phyloP scores from a whole-genome alignment of 2,329 filamentous ascomycete species.

The Nigrospora oryzae region DNA sequence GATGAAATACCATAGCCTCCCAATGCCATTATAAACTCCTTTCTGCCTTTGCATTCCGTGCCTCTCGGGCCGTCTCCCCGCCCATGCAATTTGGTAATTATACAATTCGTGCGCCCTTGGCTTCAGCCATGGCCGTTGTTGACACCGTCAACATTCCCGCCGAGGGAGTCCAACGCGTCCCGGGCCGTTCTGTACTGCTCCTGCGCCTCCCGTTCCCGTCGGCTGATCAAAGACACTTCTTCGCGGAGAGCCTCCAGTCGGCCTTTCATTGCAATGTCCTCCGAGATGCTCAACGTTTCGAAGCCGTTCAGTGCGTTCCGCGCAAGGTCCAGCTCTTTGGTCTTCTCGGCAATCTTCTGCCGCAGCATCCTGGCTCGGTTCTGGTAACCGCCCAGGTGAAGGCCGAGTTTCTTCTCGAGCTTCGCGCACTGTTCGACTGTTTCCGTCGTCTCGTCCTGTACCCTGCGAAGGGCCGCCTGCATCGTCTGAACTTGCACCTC shows the following conservation, averaged over 20 bases:
- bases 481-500: conserved; percentile 58
- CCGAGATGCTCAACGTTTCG: conserved; percentile 66
- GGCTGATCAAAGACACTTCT: conserved; percentile 75
- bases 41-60: too few relatives aligned
- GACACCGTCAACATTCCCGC: conserved; percentile 14
- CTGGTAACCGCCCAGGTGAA: conserved; percentile 86
- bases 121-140: conserved; percentile 28
- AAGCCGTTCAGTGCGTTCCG: conserved; percentile 65
- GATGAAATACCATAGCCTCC: too few relatives aligned
- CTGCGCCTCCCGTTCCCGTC: conserved; percentile 82
- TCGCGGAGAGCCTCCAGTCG: conserved; percentile 68
- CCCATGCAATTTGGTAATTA: too few relatives aligned
- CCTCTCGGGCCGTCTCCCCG: too few relatives aligned
- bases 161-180: conserved; percentile 66
- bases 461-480: conserved; percentile 66
- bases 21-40: too few relatives aligned
- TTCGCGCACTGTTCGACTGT: conserved; percentile 77
- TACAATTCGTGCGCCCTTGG: background rate
- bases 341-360: conserved; percentile 70
- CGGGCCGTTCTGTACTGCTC: conserved; percentile 69
- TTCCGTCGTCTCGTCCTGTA: conserved; percentile 65
- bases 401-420: conserved; percentile 83
- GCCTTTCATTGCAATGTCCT: conserved; percentile 66
- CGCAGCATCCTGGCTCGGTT: conserved; percentile 73
- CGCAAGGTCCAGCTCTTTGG: conserved; percentile 66